Percentiles rank a stretch among this genome's conserved stretches.
Evolutionary conservation across 2,329 filamentous ascomycete genomes (phyloP).

Genomic region (Cercospora berteroae): DNA sequence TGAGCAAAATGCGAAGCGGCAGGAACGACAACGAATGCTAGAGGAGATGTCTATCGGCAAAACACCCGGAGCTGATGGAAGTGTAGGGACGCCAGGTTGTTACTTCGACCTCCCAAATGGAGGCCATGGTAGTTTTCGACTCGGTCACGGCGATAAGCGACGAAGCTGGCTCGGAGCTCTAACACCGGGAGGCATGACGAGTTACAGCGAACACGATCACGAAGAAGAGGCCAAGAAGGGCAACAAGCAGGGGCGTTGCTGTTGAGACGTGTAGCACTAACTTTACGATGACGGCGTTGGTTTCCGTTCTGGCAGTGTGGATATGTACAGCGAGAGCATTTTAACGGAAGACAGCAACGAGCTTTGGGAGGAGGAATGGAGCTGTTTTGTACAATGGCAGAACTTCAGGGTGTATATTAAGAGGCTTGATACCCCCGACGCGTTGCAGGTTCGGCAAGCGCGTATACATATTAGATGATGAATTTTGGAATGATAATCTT

Average conservation of each 20-base stretch:
- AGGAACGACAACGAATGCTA: constrained; percentile 51
- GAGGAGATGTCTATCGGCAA: constrained; percentile 41
- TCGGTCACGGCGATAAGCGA: constrained; percentile 60
- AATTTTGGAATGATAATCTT: background rate
- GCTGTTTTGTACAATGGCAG: background rate
- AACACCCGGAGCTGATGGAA: constrained; percentile 44
- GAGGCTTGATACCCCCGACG: background rate
- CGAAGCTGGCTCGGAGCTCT: constrained; percentile 64
- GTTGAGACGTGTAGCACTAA: constrained; percentile 17
- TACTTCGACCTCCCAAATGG: constrained; percentile 51
- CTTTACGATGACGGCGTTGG: background rate
- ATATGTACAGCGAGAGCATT: constrained; percentile 2
- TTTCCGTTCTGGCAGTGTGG: background rate
- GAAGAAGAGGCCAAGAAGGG: constrained; percentile 29
- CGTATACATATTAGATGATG: constrained; percentile 1
- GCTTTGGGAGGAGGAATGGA: background rate
- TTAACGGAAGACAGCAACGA: background rate
- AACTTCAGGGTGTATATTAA: background rate
- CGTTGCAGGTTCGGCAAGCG: background rate
- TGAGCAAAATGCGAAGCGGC: constrained; percentile 64
- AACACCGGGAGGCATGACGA: constrained; percentile 40
- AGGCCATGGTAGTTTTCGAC: constrained; percentile 58
- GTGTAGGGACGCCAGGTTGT: constrained; percentile 36
- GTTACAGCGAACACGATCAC: constrained; percentile 28
- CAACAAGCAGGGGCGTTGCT: constrained; percentile 30